Percentiles rank a stretch among this genome's conserved stretches.
Evolutionary conservation across 139 green algal genomes (phyloP).

Genomic region (Closterium sp.): DNA sequence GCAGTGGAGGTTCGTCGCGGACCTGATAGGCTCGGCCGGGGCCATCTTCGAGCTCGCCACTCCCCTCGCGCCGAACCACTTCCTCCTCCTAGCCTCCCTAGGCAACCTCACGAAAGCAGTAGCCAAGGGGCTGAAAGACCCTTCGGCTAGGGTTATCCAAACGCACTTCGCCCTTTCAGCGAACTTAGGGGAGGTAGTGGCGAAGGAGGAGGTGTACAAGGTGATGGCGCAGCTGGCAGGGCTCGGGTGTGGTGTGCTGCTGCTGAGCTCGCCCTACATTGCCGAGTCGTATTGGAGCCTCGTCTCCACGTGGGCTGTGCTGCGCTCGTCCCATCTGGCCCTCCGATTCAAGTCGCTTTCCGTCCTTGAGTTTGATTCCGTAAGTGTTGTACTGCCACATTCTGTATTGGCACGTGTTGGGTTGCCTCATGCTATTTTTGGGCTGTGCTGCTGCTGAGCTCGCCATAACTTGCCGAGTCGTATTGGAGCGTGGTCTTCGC

Average conservation of each 20-base stretch:
- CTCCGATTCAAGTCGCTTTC: conserved; percentile 35
- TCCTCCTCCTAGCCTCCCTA: conserved; percentile 53
- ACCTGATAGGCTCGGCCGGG: conserved; percentile 39
- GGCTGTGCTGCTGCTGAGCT: conserved; percentile 50
- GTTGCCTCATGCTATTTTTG: no score
- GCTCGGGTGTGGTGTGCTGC: conserved; percentile 40
- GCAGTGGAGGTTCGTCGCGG: conserved; percentile 53
- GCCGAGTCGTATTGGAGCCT: conserved; percentile 35
- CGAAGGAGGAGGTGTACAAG: conserved; percentile 57
- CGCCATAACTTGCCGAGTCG: background rate
- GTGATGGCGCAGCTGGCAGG: conserved; percentile 44
- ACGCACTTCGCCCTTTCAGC: conserved; percentile 53
- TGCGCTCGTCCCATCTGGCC: background rate
- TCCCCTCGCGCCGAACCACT: conserved; percentile 48
- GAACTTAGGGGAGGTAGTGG: conserved; percentile 51
- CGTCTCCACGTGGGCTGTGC: conserved; percentile 16
- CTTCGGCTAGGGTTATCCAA: conserved; percentile 48
- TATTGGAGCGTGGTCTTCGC: background rate
- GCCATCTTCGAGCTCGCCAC: conserved; percentile 45
- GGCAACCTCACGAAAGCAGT: conserved; percentile 53
- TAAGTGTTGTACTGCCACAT: no score
- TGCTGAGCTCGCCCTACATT: conserved; percentile 35
- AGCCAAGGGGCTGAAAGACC: conserved; percentile 39
- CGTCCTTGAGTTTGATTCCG: conserved; percentile 7
- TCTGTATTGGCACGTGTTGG: no score